Evolutionary conservation across 2,329 filamentous ascomycete species (phyloP).

Genomic region (Xylogone sp.): DNA sequence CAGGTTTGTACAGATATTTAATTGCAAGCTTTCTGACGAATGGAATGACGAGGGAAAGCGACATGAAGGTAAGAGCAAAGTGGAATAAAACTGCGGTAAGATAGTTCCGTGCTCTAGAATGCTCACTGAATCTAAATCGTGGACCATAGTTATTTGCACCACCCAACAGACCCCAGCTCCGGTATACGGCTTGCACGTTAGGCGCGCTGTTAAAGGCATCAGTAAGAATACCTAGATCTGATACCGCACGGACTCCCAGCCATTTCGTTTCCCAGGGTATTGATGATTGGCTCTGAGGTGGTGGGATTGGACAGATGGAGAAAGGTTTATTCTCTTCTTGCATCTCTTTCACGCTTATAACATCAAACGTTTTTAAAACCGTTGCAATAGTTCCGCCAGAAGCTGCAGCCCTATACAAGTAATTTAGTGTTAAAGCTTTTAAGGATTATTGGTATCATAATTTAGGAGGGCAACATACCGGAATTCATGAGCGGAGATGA

Average conservation of each 20-base stretch:
- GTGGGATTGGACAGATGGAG: conserved; percentile 52
- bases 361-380: conserved; percentile 54
- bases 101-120: conserved; percentile 46
- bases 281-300: conserved; percentile 23
- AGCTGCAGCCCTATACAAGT: conserved; percentile 38
- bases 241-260: conserved; percentile 45
- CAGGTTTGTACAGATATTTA: conserved; percentile 46
- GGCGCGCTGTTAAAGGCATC: conserved; percentile 46
- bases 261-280: conserved; percentile 40
- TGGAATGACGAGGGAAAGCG: conserved; percentile 32
- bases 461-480: conserved; percentile 25
- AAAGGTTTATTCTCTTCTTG: conserved; percentile 44
- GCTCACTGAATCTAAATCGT: conserved; percentile 57
- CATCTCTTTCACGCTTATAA: conserved; percentile 46
- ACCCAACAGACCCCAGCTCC: conserved; percentile 58
- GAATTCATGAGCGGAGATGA: conserved; percentile 43
- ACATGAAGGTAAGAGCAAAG: conserved; percentile 40
- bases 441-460: not conserved
- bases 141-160: conserved; percentile 50
- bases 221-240: conserved; percentile 52
- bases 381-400: conserved; percentile 70
- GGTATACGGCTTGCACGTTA: conserved; percentile 53
- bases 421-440: not conserved
- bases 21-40: conserved; percentile 38
- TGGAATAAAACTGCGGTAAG: conserved; percentile 48